phyloP scores from a whole-genome alignment of 148 eudicot species.

The Fallopia convolvulus region DNA sequence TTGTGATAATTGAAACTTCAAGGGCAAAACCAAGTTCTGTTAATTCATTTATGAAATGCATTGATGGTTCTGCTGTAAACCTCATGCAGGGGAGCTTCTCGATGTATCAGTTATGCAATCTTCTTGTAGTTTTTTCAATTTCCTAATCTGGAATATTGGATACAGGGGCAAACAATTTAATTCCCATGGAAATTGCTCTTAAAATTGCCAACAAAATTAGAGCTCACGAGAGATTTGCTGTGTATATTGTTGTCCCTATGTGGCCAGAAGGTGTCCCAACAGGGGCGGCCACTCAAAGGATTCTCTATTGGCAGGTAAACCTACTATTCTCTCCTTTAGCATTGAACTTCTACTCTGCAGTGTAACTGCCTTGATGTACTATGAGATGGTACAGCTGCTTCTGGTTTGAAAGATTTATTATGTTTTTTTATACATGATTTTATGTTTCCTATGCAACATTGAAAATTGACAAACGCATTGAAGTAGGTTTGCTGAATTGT shows the following conservation, averaged over 20 bases:
- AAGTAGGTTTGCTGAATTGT: not conserved
- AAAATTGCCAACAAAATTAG: conserved; percentile 74
- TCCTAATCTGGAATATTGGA: conserved; percentile 1
- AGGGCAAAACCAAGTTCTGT: not conserved
- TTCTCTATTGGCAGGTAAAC: conserved; percentile 94
- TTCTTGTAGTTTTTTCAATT: not conserved
- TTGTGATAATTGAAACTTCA: not conserved
- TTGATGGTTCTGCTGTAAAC: not conserved
- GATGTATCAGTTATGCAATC: not conserved
- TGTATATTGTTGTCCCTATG: conserved; percentile 78
- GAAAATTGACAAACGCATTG: not conserved
- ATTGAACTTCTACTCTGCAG: not conserved
- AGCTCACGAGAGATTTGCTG: conserved; percentile 72
- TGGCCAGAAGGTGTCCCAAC: conserved; percentile 98
- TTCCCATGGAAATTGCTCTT: conserved; percentile 83
- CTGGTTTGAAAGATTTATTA: not conserved
- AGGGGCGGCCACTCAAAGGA: conserved; percentile 58
- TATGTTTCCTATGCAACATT: not conserved
- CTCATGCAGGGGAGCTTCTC: not conserved
- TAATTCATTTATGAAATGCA: not conserved
- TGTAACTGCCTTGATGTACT: not conserved
- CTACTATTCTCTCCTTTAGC: not conserved
- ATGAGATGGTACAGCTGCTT: not conserved
- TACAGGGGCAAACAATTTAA: conserved; percentile 77
- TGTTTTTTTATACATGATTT: not conserved